A percentile compares a stretch with the other conserved stretches of the same genome.
phyloP scores from a whole-genome alignment of 306 rosid species.

The Alnus rubra region DNA sequence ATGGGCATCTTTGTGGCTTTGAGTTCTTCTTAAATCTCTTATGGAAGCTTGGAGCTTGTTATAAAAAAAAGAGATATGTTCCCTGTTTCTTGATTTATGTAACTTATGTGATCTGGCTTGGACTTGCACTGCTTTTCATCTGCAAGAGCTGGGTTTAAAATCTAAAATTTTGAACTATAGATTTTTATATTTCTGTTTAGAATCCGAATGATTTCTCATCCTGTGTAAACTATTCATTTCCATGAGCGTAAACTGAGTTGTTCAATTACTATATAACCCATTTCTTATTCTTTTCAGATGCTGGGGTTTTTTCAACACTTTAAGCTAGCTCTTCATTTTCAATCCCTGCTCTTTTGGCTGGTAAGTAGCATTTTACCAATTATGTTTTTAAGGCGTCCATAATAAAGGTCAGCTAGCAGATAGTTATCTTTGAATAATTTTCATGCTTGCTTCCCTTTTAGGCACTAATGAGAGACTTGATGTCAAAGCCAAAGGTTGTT shows the following conservation, averaged over 20 bases:
- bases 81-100: background rate
- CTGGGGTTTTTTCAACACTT: constrained; percentile 77
- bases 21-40: too few relatives aligned
- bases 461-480: constrained; percentile 82
- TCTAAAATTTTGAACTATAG: background rate
- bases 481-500: constrained; percentile 69
- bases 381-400: constrained; percentile 10
- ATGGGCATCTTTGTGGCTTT: too few relatives aligned
- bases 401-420: constrained; percentile 21
- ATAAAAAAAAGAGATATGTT: background rate
- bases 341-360: constrained; percentile 89
- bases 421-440: constrained; percentile 21
- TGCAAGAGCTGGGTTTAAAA: background rate
- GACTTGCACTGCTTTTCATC: background rate
- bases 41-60: background rate
- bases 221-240: background rate
- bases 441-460: constrained; percentile 34
- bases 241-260: constrained; percentile 2
- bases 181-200: background rate
- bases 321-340: constrained; percentile 85
- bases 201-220: background rate
- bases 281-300: constrained; percentile 61
- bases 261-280: constrained; percentile 22
- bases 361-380: constrained; percentile 42
- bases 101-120: background rate